Evolutionary conservation across 2,329 filamentous ascomycete genomes (phyloP), one percentile per base, ranked within the genome.

Genomic region (Sphaerulina musiva): DNA sequence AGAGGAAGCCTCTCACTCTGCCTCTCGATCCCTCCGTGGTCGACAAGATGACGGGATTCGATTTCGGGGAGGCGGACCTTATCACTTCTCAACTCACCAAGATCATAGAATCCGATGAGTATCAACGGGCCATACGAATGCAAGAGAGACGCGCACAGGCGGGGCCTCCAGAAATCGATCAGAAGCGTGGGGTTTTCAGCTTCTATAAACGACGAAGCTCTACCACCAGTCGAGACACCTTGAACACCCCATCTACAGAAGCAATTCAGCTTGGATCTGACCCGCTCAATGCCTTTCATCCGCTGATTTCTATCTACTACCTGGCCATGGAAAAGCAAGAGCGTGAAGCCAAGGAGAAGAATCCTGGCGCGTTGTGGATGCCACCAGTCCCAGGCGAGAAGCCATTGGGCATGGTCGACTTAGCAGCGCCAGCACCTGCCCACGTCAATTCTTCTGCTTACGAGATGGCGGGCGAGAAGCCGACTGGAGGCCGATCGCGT

Each of bases 151-250:
- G 84, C 73, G 87, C 74, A 7, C 60, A 79, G 70, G 62, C 83
- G 68, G 69, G 79, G 69, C 65, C 80, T 58, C 69, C 84, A 74
- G 68, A 83, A 12, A 75, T 79, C n/a, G 90, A 95, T 72, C 95
- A 90, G 74, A 95, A 91, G 74, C 83, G 92, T 52, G 87, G 89
- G 8, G 92, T 96, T 4, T 96, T 97, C 63, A 92, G 96, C 68
- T 97, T 98, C 67, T 98, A 97, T 74, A 96, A 95, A 73, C 81
- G 93, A 61, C 82, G 91, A 55, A 96, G 91, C 68, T 97, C 92
- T 1, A 85, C 84, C 41, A 89, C 82, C 50, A 97, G 93, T 70
- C 83, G 88, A 61, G 93, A 97, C 68, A 95, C 90, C 2, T 75
- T 98, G 59, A 80, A 80, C 4, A 85, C 84, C 1, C 85, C 88